These are phyloP conservation scores for Aspergillus sclerotiicarbonarius DNA, from an alignment of 495 filamentous ascomycete genomes.

Conservation along the genomic window DNA sequence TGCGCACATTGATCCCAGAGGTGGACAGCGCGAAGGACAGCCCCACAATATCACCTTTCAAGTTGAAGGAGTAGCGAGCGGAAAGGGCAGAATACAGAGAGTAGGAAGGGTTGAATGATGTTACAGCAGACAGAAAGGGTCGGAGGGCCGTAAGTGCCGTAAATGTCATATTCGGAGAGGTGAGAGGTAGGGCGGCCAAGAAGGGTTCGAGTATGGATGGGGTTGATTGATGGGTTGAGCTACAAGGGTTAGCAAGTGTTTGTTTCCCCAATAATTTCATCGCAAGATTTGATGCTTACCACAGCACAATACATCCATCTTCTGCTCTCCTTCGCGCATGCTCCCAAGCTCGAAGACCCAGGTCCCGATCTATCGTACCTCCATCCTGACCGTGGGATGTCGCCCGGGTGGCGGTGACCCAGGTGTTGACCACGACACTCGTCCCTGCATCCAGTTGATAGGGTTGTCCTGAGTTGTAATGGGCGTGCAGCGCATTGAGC, in stretches of 20 bases:
- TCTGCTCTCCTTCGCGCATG: conserved; percentile 93
- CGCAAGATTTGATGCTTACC: conserved; percentile 50
- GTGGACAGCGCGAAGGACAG: conserved; percentile 77
- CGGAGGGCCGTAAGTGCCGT: conserved; percentile 74
- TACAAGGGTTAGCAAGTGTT: conserved; percentile 33
- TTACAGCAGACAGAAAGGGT: conserved; percentile 83
- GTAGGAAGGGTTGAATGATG: conserved; percentile 82
- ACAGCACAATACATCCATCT: conserved; percentile 88
- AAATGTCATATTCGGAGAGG: conserved; percentile 69
- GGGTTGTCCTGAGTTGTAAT: conserved; percentile 76
- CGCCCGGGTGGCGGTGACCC: conserved; percentile 72
- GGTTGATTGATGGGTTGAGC: conserved; percentile 83
- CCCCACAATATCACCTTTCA: conserved; percentile 73
- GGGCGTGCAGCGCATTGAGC: conserved; percentile 86
- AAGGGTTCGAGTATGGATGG: conserved; percentile 84
- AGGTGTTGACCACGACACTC: conserved; percentile 92
- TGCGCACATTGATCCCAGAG: conserved; percentile 80
- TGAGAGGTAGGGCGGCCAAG: conserved; percentile 72
- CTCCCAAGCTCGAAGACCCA: conserved; percentile 89
- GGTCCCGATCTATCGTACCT: conserved; percentile 73
- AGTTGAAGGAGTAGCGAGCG: conserved; percentile 75
- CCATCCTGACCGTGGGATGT: conserved; percentile 65
- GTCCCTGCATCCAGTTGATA: conserved; percentile 88
- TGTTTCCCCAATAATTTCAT: conserved; percentile 9
- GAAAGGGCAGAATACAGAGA: conserved; percentile 79